Evolutionary conservation across 2,329 filamentous ascomycete species (phyloP), one percentile per base, ranked within the genome.

Genomic region (Verticillium albo-atrum): DNA sequence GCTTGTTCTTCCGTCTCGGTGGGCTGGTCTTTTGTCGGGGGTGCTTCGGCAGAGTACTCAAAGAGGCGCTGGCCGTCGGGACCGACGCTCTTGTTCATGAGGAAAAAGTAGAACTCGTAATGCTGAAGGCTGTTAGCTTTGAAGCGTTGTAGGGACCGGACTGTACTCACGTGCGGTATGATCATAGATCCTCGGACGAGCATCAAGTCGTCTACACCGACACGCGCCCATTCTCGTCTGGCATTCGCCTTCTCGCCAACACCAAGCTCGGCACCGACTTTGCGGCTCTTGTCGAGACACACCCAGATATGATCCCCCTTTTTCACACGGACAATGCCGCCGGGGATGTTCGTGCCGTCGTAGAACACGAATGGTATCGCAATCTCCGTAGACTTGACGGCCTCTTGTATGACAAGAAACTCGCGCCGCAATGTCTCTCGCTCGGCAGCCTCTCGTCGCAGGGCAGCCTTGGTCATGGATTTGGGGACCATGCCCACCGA

Each of bases 81-180:
- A 2, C 90, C 91, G 2, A 85, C 74, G 27, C 86, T 90, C 68
- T 89, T 91, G 73, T 98, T 97, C 73, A 96, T 89, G 71, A 97
- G 87, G 76, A 99, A 98, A 76, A 94, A 95, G 73, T 98, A 95
- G 72, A 99, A 92, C 65, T 98, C 94, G 71, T 96, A 97, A 74
- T 99, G 95, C 92, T 98, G 70, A 54, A 57, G 58, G 30, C 59
- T 26, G 64, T 70, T 61, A 73, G 65, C 55, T 56, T 37, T 28
- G 10, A 30, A n/a, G 6, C 7, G 23, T 17, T 15, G 14, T 28
- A 17, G 25, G 4, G 35, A 9, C 25, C 17, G 20, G 6, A 35
- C 10, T n/a, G 42, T 52, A 86, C 90, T 81, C 78, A 96, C 93
- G 80, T 97, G 95, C 60, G 95, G 94, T 67, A 99, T 87, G 58